These are phyloP conservation scores for Mrakiaceae sp. DNA, from an alignment of 1,284 basidiomycete genomes.

Conservation along the genomic window DNA sequence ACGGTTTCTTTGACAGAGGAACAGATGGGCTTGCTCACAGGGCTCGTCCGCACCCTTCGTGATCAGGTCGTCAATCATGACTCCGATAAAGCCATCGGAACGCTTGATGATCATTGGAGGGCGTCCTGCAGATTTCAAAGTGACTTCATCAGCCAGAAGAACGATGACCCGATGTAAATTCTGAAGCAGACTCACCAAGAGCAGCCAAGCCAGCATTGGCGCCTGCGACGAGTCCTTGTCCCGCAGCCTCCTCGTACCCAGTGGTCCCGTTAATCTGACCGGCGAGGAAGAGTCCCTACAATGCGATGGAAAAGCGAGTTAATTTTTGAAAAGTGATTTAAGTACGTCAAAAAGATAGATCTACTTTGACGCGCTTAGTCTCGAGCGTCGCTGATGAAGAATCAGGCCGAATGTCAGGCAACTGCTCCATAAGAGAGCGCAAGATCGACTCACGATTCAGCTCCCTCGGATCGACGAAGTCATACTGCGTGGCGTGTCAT, in stretches of 20 bases:
- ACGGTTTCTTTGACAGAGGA: too few species aligned
- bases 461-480: conserved; percentile 78
- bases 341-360: background rate
- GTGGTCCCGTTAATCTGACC: conserved; percentile 87
- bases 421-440: background rate
- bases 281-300: conserved; percentile 66
- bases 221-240: conserved; percentile 72
- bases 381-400: conserved; percentile 55
- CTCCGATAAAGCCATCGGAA: conserved; percentile 72
- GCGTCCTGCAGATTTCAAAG: conserved; percentile 25
- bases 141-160: background rate
- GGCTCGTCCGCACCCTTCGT: conserved; percentile 80
- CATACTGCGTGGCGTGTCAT: conserved; percentile 41
- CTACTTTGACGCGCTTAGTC: conserved; percentile 63
- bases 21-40: conserved; percentile 30
- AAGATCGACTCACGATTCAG: conserved; percentile 46
- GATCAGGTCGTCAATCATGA: conserved; percentile 82
- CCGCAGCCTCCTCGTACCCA: conserved; percentile 84
- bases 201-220: conserved; percentile 72
- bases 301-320: background rate
- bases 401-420: background rate
- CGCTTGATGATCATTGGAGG: conserved; percentile 57
- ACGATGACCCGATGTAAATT: background rate
- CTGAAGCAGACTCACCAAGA: conserved; percentile 21
- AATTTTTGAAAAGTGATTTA: too few species aligned